Evolutionary conservation across 768 basidiomycete species (phyloP), one percentile per base, ranked within the genome.

Genomic region (Boletus patriciae): DNA sequence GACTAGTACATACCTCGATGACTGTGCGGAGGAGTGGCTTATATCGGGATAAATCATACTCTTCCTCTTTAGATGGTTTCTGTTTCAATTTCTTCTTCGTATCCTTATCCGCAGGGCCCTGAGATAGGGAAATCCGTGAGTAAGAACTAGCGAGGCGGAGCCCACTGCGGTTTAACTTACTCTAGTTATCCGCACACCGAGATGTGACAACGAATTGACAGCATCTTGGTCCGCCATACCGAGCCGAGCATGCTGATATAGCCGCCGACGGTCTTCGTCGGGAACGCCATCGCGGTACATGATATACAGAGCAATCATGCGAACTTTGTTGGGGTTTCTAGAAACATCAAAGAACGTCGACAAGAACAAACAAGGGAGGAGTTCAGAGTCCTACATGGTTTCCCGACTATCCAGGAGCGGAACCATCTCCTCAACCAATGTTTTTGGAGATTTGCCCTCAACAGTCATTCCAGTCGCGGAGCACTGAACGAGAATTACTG

Each of bases 351-450:
- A 50, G n/a, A 46, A 36, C 34, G 34, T 61, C 45, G 23, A 43
- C 25, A 16, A 6, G 31, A 33, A 31, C 10, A 33, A 16, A 16
- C 11, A 29, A 42, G 41, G 27, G 52, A 36, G 25, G 15, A 51
- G 21, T n/a, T 34, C 46, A 38, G 36, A 57, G 19, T 70, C 83
- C 67, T 71, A 94, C 95, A 86, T 80, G 54, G 98, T 84, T 18
- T 90, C 87, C 51, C 86, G 81, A 68, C 90, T 88, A 66, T 95
- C 96, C 25, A 99, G 79, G 31, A 99, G 74, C 0, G 97, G 96
- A 0, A 99, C 95, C 97, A 99, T 98, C 70, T 99, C 95, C 70
- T 98, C 97, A 2, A 99, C 94, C 4, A 99, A 75, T 0, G 83
- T 84, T 70, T 97, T 98, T 2, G 97, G 97, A n/a, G 85, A 79